Conservation (phyloP, 1,284 basidiomycete species). For the Ustilago xerochloae region DNA sequence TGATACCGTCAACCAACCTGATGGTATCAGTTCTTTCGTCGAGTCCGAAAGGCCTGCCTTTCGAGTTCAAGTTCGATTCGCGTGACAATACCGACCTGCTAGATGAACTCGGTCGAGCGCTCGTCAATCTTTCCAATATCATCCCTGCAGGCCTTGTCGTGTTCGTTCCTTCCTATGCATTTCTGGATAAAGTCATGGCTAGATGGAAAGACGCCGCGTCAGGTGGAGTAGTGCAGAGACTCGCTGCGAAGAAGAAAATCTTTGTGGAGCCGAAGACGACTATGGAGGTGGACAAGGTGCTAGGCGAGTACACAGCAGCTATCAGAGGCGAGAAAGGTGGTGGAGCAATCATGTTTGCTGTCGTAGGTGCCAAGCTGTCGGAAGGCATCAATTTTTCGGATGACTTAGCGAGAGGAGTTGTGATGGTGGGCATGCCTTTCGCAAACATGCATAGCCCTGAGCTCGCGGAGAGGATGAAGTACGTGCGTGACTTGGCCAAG, state of each 20-base stretch:
- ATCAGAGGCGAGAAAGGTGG: slow-evolving; percentile 63
- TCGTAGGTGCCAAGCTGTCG: slow-evolving; percentile 94
- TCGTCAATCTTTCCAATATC: slow-evolving; percentile 81
- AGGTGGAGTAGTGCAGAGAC: slow-evolving; percentile 74
- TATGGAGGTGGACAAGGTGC: slow-evolving; percentile 79
- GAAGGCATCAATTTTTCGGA: slow-evolving; percentile 93
- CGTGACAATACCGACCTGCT: slow-evolving; percentile 80
- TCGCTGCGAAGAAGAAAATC: slow-evolving; percentile 81
- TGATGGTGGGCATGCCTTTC: slow-evolving; percentile 90
- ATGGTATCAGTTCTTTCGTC: slow-evolving; percentile 80
- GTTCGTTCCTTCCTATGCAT: slow-evolving; percentile 92
- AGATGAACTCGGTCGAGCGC: slow-evolving; percentile 82
- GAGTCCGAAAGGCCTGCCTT: slow-evolving; percentile 79
- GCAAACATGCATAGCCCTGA: slow-evolving; percentile 91
- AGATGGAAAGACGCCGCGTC: slow-evolving; percentile 74
- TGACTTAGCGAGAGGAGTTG: slow-evolving; percentile 85
- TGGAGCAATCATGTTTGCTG: slow-evolving; percentile 75
- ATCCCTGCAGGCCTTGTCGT: slow-evolving; percentile 90
- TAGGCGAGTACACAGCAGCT: slow-evolving; percentile 80
- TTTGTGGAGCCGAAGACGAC: slow-evolving; percentile 88
- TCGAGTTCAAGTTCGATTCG: slow-evolving; percentile 86
- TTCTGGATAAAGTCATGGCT: slow-evolving; percentile 77
- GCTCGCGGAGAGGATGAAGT: slow-evolving; percentile 84
- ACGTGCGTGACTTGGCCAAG: slow-evolving; percentile 47
- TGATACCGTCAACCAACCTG: slow-evolving; percentile 84